Evolutionary conservation across 768 basidiomycete species (phyloP).

Genomic region (Collybiopsis confluens): DNA sequence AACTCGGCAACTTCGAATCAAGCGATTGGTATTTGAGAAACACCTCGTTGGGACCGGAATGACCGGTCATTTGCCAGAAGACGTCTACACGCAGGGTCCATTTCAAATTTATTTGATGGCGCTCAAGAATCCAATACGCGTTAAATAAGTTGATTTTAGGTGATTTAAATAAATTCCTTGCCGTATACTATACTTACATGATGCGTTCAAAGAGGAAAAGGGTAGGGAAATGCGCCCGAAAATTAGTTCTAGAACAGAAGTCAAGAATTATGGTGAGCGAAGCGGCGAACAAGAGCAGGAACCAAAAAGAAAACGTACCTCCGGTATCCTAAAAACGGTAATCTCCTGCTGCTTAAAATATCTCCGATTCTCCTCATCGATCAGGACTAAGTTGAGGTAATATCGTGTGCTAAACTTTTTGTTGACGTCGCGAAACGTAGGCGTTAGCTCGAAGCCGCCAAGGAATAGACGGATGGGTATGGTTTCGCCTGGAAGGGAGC

Average conservation of each 20-base stretch:
- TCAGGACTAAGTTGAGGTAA: conserved; percentile 94
- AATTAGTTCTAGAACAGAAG: neutral
- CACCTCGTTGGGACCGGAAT: too few relatives aligned
- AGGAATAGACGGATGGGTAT: conserved; percentile 98
- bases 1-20: too few relatives aligned
- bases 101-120: too few relatives aligned
- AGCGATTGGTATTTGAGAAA: too few relatives aligned
- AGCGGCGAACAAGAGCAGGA: neutral
- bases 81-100: too few relatives aligned
- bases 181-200: too few relatives aligned
- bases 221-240: too few relatives aligned
- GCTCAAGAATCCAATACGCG: too few relatives aligned
- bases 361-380: conserved; percentile 96
- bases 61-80: too few relatives aligned
- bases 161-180: too few relatives aligned
- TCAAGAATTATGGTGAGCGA: neutral
- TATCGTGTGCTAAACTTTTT: conserved; percentile 98
- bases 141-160: too few relatives aligned
- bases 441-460: conserved; percentile 96
- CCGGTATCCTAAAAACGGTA: conserved; percentile 86
- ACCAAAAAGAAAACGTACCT: conserved; percentile 38
- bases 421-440: conserved; percentile 98
- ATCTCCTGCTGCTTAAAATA: conserved; percentile 99
- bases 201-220: too few relatives aligned
- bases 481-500: conserved; percentile 74